Conservation (phyloP, 140 eudicot species). For the Anethum foeniculum region DNA sequence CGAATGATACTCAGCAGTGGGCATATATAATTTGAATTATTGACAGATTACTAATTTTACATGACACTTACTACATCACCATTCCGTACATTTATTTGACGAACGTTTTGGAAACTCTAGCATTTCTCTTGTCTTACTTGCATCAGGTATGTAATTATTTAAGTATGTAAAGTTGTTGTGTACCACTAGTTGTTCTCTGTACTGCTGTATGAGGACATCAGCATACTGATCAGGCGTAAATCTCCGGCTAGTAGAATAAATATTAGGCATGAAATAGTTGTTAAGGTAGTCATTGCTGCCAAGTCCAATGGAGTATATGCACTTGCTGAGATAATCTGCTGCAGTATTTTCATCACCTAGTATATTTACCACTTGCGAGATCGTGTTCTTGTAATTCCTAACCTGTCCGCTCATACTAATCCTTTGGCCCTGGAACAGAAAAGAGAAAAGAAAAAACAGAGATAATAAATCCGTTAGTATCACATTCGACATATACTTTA, state of each 20-base stretch:
- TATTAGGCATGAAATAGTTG: conserved; percentile 33
- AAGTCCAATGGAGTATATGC: conserved; percentile 32
- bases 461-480: background rate
- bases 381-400: conserved; percentile 25
- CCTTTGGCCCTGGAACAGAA: conserved; percentile 23
- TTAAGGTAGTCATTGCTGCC: conserved; percentile 54
- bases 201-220: conserved; percentile 24
- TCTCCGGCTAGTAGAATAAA: conserved; percentile 21
- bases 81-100: background rate
- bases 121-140: background rate
- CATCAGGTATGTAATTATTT: background rate
- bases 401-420: conserved; percentile 26
- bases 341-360: conserved; percentile 34
- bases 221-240: conserved; percentile 38
- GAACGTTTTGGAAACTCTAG: background rate
- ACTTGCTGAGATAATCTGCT: conserved; percentile 29
- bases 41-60: too few relatives aligned
- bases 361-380: conserved; percentile 25
- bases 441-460: background rate
- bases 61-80: background rate
- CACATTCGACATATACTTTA: background rate
- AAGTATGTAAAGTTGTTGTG: background rate
- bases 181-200: conserved; percentile 34
- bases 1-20: background rate
- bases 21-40: too few relatives aligned